These are phyloP conservation scores for Rhynchosporium agropyri DNA, from an alignment of 2,329 filamentous ascomycete species.

Conservation along the genomic window DNA sequence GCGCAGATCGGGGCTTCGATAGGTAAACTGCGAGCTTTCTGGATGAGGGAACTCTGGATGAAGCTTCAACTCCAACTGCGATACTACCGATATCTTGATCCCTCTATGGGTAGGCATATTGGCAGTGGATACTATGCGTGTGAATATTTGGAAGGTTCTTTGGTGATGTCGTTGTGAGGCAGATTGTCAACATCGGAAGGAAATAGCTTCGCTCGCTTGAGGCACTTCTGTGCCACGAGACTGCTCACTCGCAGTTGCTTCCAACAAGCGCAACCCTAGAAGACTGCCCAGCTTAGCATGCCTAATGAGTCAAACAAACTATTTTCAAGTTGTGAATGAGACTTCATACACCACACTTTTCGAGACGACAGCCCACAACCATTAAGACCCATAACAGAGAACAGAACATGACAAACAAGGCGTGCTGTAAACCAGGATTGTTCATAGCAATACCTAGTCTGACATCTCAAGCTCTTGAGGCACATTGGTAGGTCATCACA, in stretches of 20 bases:
- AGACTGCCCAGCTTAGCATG: not conserved
- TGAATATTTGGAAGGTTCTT: not conserved
- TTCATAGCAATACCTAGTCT: not conserved
- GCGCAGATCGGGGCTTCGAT: constrained; percentile 32
- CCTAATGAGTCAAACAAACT: too few species aligned
- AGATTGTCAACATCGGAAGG: constrained; percentile 2
- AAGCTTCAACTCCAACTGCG: constrained; percentile 37
- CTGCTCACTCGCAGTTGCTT: not conserved
- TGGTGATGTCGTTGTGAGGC: not conserved
- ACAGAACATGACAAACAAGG: too few species aligned
- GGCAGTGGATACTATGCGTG: constrained; percentile 5
- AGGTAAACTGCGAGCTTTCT: constrained; percentile 50
- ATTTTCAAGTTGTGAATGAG: too few species aligned
- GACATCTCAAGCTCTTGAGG: not conserved
- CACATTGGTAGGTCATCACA: not conserved
- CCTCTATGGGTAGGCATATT: constrained; percentile 39
- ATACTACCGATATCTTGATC: constrained; percentile 38
- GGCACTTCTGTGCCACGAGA: not conserved
- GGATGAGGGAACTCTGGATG: constrained; percentile 60
- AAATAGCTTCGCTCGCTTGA: constrained; percentile 6
- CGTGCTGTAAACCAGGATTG: too few species aligned
- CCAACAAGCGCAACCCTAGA: not conserved
- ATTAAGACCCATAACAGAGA: too few species aligned
- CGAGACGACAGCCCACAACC: too few species aligned
- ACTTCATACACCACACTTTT: too few species aligned